Conservation (phyloP, 2,329 filamentous ascomycete species). For the Leptographium lundbergii region DNA sequence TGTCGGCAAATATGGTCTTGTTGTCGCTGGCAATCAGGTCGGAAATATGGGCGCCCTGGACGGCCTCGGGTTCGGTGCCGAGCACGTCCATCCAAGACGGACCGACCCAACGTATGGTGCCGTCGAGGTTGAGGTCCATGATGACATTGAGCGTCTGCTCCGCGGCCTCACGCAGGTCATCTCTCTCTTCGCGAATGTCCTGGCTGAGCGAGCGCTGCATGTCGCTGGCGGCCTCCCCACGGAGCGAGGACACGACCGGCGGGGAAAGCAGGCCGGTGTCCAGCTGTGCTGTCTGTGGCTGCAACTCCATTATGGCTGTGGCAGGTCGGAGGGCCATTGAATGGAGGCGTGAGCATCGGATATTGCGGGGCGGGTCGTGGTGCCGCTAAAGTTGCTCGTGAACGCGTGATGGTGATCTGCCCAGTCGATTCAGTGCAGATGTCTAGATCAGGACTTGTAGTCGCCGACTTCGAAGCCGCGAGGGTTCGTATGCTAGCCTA, state of each 20-base stretch:
- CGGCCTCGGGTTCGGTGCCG: constrained; percentile 59
- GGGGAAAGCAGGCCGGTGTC: constrained; percentile 32
- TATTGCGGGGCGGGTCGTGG: background rate
- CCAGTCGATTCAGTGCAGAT: background rate
- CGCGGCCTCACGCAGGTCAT: constrained; percentile 87
- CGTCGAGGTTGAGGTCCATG: constrained; percentile 82
- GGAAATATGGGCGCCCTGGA: constrained; percentile 65
- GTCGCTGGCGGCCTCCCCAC: constrained; percentile 31
- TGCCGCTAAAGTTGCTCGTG: background rate
- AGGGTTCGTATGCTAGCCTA: background rate
- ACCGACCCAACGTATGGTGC: constrained; percentile 88
- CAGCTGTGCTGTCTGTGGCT: background rate
- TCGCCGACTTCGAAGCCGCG: background rate
- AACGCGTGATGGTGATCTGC: background rate
- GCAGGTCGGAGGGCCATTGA: background rate
- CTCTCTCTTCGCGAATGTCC: constrained; percentile 83
- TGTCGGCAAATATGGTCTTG: constrained; percentile 66
- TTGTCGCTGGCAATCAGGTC: constrained; percentile 70
- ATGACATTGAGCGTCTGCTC: constrained; percentile 96
- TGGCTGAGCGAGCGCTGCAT: constrained; percentile 65
- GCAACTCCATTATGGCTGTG: constrained; percentile 1
- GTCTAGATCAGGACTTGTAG: background rate
- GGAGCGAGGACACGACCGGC: constrained; percentile 39
- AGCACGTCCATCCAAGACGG: constrained; percentile 92
- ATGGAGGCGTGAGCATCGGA: background rate